Conservation (phyloP, 2,329 filamentous ascomycete genomes). For the Dryadomyces quercivorus region DNA sequence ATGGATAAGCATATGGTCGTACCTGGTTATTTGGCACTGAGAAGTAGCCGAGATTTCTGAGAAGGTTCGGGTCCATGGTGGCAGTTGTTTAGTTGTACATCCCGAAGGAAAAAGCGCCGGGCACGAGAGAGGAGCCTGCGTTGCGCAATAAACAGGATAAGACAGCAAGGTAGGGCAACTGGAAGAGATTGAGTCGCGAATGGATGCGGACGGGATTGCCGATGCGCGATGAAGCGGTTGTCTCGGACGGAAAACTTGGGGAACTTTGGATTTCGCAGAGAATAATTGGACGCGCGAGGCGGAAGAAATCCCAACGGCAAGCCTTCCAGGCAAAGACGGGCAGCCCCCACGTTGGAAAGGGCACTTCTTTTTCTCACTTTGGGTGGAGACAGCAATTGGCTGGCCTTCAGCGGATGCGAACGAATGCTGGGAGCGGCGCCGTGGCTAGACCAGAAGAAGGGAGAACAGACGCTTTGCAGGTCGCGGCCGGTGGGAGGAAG, state of each 20-base stretch:
- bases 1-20: constrained; percentile 6
- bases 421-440: not conserved
- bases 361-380: not conserved
- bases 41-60: constrained; percentile 27
- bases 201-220: not conserved
- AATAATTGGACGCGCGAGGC: not conserved
- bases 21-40: constrained; percentile 26
- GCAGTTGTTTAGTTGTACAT: constrained; percentile 16
- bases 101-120: constrained; percentile 6
- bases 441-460: not conserved
- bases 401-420: not conserved
- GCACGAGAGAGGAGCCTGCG: not conserved
- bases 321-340: not conserved
- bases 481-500: not conserved
- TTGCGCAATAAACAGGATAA: not conserved
- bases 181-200: not conserved
- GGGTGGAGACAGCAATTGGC: constrained; percentile 4
- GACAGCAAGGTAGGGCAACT: not conserved
- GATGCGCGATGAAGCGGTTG: not conserved
- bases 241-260: not conserved
- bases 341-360: not conserved
- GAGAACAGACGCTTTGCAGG: not conserved
- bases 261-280: not conserved
- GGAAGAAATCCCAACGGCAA: not conserved
- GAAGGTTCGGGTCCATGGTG: constrained; percentile 24